These are phyloP conservation scores for Candida labiduridarum DNA, from an alignment of 1,139 yeast genomes.

Conservation along the genomic window DNA sequence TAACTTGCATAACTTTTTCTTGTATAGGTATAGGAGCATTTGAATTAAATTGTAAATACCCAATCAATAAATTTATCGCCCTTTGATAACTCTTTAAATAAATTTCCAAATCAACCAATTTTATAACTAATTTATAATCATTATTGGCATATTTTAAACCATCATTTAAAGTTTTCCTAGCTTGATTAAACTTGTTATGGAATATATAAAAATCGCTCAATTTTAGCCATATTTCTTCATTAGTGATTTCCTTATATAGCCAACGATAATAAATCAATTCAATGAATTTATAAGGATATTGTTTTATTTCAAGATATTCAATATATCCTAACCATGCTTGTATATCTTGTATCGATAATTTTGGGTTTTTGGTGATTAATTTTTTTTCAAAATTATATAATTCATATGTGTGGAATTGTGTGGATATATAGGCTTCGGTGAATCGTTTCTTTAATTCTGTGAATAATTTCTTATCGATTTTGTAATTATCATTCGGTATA, in stretches of 20 bases:
- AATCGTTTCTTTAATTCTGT: slow-evolving; percentile 47
- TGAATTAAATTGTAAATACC: slow-evolving; percentile 27
- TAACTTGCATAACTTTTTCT: slow-evolving; percentile 24
- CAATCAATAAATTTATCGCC: slow-evolving; percentile 40
- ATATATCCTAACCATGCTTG: slow-evolving; percentile 64
- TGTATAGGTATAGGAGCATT: slow-evolving; percentile 37
- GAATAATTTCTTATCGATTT: slow-evolving; percentile 21
- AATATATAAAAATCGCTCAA: slow-evolving; percentile 52
- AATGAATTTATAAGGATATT: slow-evolving; percentile 32
- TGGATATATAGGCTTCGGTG: slow-evolving; percentile 57
- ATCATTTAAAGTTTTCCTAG: slow-evolving; percentile 38
- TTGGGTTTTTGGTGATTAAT: slow-evolving; percentile 54
- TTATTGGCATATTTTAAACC: slow-evolving; percentile 31
- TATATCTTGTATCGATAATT: slow-evolving; percentile 48
- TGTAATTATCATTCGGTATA: slow-evolving; percentile 24
- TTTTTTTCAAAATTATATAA: slow-evolving; percentile 65
- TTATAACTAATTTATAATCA: slow-evolving; percentile 27
- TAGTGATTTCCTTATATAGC: slow-evolving; percentile 51
- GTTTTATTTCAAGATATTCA: slow-evolving; percentile 49
- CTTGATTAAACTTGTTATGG: slow-evolving; percentile 29
- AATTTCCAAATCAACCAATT: slow-evolving; percentile 44
- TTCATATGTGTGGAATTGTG: slow-evolving; percentile 62
- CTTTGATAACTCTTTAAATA: slow-evolving; percentile 29
- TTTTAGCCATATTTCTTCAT: slow-evolving; percentile 64
- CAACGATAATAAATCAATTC: slow-evolving; percentile 59